Conservation (phyloP, 1,284 basidiomycete genomes). For the Ganoderma lingzhi region DNA sequence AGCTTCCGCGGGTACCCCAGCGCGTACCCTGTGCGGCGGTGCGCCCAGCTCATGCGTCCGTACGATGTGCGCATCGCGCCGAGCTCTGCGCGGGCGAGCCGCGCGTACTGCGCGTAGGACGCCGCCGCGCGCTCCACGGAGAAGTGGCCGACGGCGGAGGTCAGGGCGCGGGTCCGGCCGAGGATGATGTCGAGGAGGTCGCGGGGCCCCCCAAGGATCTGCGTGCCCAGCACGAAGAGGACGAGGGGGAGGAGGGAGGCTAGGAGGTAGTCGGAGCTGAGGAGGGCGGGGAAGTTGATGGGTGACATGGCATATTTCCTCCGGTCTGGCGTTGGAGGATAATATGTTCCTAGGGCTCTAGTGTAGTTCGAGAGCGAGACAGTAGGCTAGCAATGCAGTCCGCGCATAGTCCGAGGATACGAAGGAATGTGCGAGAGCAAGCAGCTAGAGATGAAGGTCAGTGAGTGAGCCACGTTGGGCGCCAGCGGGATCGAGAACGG, state of each 20-base stretch:
- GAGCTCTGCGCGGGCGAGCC: slow-evolving; percentile 35
- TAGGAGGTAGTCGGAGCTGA: slow-evolving; percentile 34
- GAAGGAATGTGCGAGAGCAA: background rate
- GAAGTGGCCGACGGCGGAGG: slow-evolving; percentile 32
- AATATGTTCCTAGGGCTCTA: background rate
- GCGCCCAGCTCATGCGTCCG: slow-evolving; percentile 33
- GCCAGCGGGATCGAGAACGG: background rate
- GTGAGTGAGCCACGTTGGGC: slow-evolving; percentile 5
- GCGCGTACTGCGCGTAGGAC: slow-evolving; percentile 40
- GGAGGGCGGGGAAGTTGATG: slow-evolving; percentile 16
- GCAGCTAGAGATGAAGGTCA: background rate
- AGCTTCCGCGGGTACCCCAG: slow-evolving; percentile 65
- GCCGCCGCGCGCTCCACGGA: slow-evolving; percentile 37
- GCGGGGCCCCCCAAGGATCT: slow-evolving; percentile 29
- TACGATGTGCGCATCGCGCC: slow-evolving; percentile 39
- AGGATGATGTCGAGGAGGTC: slow-evolving; percentile 32
- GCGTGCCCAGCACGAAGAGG: slow-evolving; percentile 32
- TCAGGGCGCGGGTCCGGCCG: slow-evolving; percentile 16
- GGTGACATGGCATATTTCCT: slow-evolving; percentile 16
- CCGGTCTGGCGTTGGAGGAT: background rate
- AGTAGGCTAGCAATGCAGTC: background rate
- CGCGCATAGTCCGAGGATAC: background rate
- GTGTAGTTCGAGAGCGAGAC: background rate
- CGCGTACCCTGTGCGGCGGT: slow-evolving; percentile 56
- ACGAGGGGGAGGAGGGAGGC: slow-evolving; percentile 34